These are phyloP conservation scores for Trichoderma breve DNA, from an alignment of 2,329 filamentous ascomycete species.

Conservation along the genomic window DNA sequence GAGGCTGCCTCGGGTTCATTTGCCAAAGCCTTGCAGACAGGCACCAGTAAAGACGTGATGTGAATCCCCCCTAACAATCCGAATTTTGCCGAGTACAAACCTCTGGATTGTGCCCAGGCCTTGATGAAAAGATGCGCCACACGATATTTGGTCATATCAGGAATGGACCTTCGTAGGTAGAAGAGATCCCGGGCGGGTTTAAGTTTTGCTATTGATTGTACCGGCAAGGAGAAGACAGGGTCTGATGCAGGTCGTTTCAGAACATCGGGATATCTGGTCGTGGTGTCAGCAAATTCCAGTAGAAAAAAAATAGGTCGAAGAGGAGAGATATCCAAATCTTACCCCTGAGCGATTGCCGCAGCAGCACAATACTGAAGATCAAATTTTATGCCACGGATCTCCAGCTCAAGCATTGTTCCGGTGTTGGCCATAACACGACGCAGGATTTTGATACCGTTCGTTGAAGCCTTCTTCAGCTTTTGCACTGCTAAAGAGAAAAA, in stretches of 20 bases:
- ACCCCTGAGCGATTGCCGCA: constrained; percentile 51
- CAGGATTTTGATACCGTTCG: constrained; percentile 48
- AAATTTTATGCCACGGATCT: constrained; percentile 55
- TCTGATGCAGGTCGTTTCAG: constrained; percentile 50
- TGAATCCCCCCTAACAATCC: constrained; percentile 66
- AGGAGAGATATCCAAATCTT: constrained; percentile 13
- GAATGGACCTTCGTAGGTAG: constrained; percentile 59
- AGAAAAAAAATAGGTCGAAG: too few species aligned
- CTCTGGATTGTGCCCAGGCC: constrained; percentile 59
- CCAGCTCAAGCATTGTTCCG: constrained; percentile 64
- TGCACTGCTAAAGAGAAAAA: constrained; percentile 61
- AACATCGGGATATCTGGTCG: constrained; percentile 44
- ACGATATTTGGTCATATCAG: constrained; percentile 57
- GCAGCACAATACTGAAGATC: constrained; percentile 68
- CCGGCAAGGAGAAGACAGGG: constrained; percentile 53
- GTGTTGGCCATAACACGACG: constrained; percentile 57
- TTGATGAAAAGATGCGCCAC: constrained; percentile 59
- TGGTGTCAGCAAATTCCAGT: background rate
- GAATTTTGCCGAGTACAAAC: constrained; percentile 63
- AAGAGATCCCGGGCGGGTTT: constrained; percentile 63
- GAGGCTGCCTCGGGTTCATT: constrained; percentile 38
- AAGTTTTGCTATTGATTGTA: constrained; percentile 57
- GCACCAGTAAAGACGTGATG: constrained; percentile 59
- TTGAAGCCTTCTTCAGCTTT: constrained; percentile 48
- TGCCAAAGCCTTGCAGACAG: constrained; percentile 56